Conservation (phyloP, 2,329 filamentous ascomycete genomes). For the Proliferodiscus dingleyae region DNA sequence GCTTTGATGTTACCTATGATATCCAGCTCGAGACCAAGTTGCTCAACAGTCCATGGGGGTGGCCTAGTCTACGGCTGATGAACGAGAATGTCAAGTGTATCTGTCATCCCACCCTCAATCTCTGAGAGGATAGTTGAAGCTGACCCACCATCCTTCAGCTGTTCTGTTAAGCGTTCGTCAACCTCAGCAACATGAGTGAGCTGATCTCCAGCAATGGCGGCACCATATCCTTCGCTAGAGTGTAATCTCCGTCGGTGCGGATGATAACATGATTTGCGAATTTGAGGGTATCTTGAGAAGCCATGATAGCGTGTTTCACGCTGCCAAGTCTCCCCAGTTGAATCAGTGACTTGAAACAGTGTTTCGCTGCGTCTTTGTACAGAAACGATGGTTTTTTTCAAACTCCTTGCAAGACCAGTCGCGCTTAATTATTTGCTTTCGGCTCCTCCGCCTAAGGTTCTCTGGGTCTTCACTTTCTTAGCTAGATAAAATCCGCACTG, state of each 20-base stretch:
- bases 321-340: background rate
- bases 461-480: background rate
- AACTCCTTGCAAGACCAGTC: background rate
- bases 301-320: background rate
- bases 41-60: background rate
- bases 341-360: background rate
- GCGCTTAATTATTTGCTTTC: background rate
- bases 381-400: background rate
- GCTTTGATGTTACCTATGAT: background rate
- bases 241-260: too few species aligned
- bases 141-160: background rate
- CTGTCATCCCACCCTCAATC: background rate
- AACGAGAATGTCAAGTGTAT: background rate
- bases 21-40: background rate
- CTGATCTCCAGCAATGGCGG: too few species aligned
- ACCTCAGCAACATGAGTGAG: too few species aligned
- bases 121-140: background rate
- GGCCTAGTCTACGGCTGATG: background rate
- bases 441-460: background rate
- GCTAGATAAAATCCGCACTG: background rate
- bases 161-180: background rate
- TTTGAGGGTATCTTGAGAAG: background rate
- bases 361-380: background rate
- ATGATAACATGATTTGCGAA: background rate
- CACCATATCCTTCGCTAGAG: too few species aligned